Base-by-base conservation (phyloP, 1,139 yeast species). In the Debaryomycetaceae sp. region DNA sequence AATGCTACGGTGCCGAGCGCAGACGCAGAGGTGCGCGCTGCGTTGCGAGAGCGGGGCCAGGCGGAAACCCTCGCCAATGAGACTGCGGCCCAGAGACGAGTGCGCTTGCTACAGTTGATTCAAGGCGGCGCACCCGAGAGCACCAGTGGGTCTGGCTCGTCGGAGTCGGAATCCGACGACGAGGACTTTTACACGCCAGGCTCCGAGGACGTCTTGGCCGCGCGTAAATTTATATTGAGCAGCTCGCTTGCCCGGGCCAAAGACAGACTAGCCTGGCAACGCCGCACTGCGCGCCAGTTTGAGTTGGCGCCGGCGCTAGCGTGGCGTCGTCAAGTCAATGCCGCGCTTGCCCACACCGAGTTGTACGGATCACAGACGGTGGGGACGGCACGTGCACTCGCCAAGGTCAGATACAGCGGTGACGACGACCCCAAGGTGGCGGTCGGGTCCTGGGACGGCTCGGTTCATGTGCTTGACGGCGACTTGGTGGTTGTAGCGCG, bases 101-200 rank as follows among this genome's bases (percentile, higher is more conserved):
- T 66, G 17, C 55, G 95, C 35, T 56, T 85, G 14, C 38, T 47
- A 22, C 47, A 48, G 35, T 37, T 56, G 23, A 36, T n/a, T n/a
- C n/a, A n/a, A n/a, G n/a, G n/a, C n/a, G n/a, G n/a, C n/a, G n/a
- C n/a, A n/a, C n/a, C n/a, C n/a, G n/a, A n/a, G n/a, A n/a, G n/a
- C n/a, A n/a, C n/a, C n/a, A n/a, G n/a, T n/a, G n/a, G n/a, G n/a
- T n/a, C n/a, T n/a, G n/a, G n/a, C n/a, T n/a, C n/a, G n/a, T n/a
- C n/a, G 3, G 69, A 58, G 1, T 68, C 56, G 0, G 74, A 61
- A 1, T 76, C 65, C 3, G 81, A 72, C 3, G 83, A 83, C 15
- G 93, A 82, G 36, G 95, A 84, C 38, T 86, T 83, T 48, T 86
- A 79, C 48, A 86, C 96, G 0, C 94, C 94, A 0, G 96, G 95